phyloP scores from a whole-genome alignment of 805 yeast genomes.

The Nakazawaea laoshanensis region DNA sequence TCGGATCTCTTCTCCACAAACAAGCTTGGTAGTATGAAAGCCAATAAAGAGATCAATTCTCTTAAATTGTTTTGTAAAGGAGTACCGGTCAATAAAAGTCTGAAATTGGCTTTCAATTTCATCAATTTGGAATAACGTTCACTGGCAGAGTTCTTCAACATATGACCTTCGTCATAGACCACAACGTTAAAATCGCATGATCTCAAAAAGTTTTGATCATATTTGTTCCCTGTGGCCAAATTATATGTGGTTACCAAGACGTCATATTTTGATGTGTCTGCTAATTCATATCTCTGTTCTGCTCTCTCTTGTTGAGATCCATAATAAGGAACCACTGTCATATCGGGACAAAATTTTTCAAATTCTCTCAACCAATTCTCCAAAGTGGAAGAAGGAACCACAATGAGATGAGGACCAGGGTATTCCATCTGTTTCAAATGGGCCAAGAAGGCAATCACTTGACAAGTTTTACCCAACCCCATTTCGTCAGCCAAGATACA shows the following conservation, averaged over 20 bases:
- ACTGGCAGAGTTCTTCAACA: conserved; percentile 82
- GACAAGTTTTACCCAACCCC: conserved; percentile 98
- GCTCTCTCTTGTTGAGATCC: conserved; percentile 83
- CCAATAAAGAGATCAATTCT: conserved; percentile 83
- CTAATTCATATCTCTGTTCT: conserved; percentile 68
- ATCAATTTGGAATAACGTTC: conserved; percentile 85
- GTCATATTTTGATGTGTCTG: conserved; percentile 53
- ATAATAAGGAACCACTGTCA: conserved; percentile 86
- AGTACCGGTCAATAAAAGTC: conserved; percentile 89
- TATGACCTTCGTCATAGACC: conserved; percentile 96
- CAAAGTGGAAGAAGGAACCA: conserved; percentile 93
- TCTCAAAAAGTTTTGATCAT: conserved; percentile 73
- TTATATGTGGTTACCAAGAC: conserved; percentile 93
- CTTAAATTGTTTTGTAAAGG: conserved; percentile 90
- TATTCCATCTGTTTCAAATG: conserved; percentile 57
- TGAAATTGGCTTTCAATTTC: conserved; percentile 75
- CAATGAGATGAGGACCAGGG: conserved; percentile 81
- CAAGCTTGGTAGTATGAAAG: conserved; percentile 80
- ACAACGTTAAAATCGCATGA: conserved; percentile 74
- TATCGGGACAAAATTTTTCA: conserved; percentile 73
- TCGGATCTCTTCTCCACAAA: conserved; percentile 81
- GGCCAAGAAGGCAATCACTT: conserved; percentile 88
- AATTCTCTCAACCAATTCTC: conserved; percentile 98
- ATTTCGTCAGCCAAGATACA: conserved; percentile 97
- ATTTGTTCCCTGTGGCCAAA: conserved; percentile 79